Conservation (phyloP, 768 basidiomycete species). For the Rubroboletus satanas region DNA sequence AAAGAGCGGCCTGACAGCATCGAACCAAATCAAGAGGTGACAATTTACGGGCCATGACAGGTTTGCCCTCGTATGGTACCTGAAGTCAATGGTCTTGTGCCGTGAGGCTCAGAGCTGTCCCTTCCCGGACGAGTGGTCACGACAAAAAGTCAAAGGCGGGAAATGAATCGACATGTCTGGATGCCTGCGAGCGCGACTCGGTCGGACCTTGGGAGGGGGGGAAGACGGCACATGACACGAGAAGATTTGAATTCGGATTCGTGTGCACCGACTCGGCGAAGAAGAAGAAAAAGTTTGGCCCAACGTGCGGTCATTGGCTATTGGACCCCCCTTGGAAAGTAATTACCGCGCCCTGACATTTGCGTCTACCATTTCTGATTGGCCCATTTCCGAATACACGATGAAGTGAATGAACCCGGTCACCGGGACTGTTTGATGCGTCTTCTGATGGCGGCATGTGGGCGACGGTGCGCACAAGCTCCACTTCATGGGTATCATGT, state of each 20-base stretch:
- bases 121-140: not conserved
- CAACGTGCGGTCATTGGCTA: not conserved
- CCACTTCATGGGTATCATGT: not conserved
- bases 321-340: not conserved
- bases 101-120: no score
- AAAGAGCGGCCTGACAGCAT: not conserved
- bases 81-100: not conserved
- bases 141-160: not conserved
- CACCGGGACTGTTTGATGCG: not conserved
- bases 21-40: no score
- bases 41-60: not conserved
- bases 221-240: not conserved
- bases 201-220: conserved; percentile 8
- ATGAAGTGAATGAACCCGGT: not conserved
- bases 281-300: not conserved
- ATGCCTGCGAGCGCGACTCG: not conserved
- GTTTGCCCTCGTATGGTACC: not conserved
- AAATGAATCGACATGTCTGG: not conserved
- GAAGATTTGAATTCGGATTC: not conserved
- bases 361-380: not conserved
- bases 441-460: not conserved
- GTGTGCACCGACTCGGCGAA: not conserved
- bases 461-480: not conserved
- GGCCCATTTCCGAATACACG: not conserved
- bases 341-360: conserved; percentile 3